Evolutionary conservation across 169 alveolate genomes (phyloP).

Genomic region (Plasmodium ovale): DNA sequence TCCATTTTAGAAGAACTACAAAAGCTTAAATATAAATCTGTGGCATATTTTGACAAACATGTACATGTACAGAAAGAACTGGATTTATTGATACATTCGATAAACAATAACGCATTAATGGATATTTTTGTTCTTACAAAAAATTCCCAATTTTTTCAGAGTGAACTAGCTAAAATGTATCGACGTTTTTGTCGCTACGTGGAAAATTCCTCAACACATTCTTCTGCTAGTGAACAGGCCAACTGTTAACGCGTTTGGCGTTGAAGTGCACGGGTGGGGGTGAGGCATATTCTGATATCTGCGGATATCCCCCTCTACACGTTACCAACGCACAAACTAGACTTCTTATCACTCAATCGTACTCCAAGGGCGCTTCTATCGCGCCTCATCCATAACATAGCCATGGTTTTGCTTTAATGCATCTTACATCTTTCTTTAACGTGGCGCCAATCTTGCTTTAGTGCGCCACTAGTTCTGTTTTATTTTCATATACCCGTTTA

Average conservation of each 20-base stretch:
- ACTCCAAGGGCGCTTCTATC: too few species aligned
- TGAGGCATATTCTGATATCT: too few species aligned
- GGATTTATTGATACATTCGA: constrained; percentile 6
- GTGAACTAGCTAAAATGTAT: constrained; percentile 20
- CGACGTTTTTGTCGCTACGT: constrained; percentile 30
- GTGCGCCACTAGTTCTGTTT: too few species aligned
- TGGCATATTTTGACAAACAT: constrained; percentile 22
- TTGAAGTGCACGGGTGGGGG: too few species aligned
- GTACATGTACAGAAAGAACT: constrained; percentile 54
- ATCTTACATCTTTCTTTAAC: too few species aligned
- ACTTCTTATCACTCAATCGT: too few species aligned
- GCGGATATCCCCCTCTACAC: too few species aligned
- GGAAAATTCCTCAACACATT: constrained; percentile 18
- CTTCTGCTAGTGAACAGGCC: background rate
- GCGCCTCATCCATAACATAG: too few species aligned
- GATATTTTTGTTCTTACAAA: constrained; percentile 35
- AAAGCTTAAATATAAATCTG: constrained; percentile 18
- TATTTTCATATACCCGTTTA: too few species aligned
- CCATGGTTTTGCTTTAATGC: too few species aligned
- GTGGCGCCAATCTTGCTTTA: too few species aligned
- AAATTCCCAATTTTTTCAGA: constrained; percentile 47
- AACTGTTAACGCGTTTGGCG: background rate
- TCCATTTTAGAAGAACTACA: constrained; percentile 23
- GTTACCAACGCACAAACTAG: too few species aligned
- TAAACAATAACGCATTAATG: constrained; percentile 37